Percentiles rank a stretch among this genome's conserved stretches.
Conservation (phyloP, 768 basidiomycete genomes). For the Favolaschia claudopus region DNA sequence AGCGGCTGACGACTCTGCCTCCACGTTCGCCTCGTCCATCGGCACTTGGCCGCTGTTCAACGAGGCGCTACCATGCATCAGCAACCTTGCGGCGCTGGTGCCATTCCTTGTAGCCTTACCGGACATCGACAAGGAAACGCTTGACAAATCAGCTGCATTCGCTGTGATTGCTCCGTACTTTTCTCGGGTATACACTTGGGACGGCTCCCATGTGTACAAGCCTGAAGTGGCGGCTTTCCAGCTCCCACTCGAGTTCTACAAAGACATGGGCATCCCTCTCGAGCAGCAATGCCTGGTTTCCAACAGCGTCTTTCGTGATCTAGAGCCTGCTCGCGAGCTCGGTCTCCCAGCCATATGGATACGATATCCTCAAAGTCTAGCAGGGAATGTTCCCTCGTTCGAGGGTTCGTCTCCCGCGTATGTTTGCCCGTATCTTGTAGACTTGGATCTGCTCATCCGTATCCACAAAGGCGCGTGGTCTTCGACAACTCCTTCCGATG, state of each 20-base stretch:
- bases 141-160: neutral
- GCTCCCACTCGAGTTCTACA: neutral
- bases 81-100: neutral
- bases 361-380: neutral
- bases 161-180: neutral
- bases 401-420: no score
- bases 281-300: neutral
- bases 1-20: neutral
- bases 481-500: no score
- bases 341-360: constrained; percentile 1
- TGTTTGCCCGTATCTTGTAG: no score
- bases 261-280: neutral
- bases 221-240: neutral
- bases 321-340: constrained; percentile 8
- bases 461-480: no score
- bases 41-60: neutral
- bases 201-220: neutral
- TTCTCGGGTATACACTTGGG: neutral
- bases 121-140: neutral
- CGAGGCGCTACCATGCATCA: neutral
- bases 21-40: neutral
- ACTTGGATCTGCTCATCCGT: no score
- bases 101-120: neutral
- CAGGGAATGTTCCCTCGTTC: neutral
- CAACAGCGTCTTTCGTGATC: neutral